phyloP scores from a whole-genome alignment of 2,329 filamentous ascomycete genomes.

The Domatiomyces catenatus region DNA sequence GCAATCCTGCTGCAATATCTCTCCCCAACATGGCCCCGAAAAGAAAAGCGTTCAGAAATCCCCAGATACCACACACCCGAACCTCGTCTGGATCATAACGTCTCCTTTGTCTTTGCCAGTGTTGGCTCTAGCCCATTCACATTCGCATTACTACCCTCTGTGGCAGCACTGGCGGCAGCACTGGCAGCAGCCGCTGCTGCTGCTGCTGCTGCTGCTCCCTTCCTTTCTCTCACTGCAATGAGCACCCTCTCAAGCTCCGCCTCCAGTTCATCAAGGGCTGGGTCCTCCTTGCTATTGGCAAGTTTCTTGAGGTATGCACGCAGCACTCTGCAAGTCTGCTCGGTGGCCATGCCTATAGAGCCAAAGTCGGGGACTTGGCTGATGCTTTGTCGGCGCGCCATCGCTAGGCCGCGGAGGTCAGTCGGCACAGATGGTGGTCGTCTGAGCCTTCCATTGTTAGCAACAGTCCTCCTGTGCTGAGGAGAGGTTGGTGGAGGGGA shows the following conservation, averaged over 20 bases:
- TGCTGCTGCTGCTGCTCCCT: slow-evolving; percentile 1
- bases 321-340: slow-evolving; percentile 42
- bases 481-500: slow-evolving; percentile 16
- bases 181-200: not conserved
- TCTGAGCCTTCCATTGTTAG: slow-evolving; percentile 27
- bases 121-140: not conserved
- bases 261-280: slow-evolving; percentile 41
- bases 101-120: not conserved
- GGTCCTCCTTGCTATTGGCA: slow-evolving; percentile 26
- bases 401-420: slow-evolving; percentile 34
- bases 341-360: slow-evolving; percentile 37
- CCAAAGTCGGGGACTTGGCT: slow-evolving; percentile 27
- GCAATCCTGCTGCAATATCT: too few species aligned
- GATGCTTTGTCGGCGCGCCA: slow-evolving; percentile 19
- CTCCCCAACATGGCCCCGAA: not conserved
- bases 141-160: too few species aligned
- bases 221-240: slow-evolving; percentile 28
- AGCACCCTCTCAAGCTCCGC: slow-evolving; percentile 38
- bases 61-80: not conserved
- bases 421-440: slow-evolving; percentile 24
- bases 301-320: slow-evolving; percentile 44
- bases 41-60: not conserved
- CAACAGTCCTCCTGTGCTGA: slow-evolving; percentile 18
- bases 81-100: not conserved
- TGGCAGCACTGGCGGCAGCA: too few species aligned